Conservation (phyloP, 352 stramenopile species). For the Blastocystis sp. region DNA sequence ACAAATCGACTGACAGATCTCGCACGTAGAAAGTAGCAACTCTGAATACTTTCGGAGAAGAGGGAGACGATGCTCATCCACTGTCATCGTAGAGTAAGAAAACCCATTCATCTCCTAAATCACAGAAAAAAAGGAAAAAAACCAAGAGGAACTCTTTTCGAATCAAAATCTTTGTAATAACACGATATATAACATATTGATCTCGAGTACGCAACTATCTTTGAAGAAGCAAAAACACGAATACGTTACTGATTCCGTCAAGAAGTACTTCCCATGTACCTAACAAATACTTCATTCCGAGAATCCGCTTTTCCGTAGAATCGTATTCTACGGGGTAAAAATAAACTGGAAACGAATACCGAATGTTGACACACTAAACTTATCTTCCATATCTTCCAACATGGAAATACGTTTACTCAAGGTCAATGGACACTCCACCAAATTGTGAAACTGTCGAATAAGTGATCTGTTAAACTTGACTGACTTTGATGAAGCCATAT, state of each 20-base stretch:
- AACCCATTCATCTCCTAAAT: slow-evolving; percentile 24
- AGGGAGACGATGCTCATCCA: not conserved
- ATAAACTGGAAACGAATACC: not conserved
- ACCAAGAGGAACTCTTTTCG: slow-evolving; percentile 43
- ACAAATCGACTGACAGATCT: not conserved
- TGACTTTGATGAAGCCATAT: not conserved
- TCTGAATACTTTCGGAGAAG: slow-evolving; percentile 2
- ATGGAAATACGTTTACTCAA: not conserved
- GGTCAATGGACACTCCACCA: slow-evolving; percentile 15
- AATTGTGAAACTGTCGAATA: slow-evolving; percentile 47
- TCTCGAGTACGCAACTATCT: slow-evolving; percentile 43
- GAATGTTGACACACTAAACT: not conserved
- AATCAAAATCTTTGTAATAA: slow-evolving; percentile 46
- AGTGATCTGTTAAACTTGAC: slow-evolving; percentile 2
- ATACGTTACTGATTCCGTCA: not conserved
- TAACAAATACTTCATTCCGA: slow-evolving; percentile 49
- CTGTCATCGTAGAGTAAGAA: not conserved
- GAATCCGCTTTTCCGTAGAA: not conserved
- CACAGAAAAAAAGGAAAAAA: not conserved
- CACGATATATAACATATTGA: slow-evolving; percentile 18
- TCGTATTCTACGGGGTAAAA: slow-evolving; percentile 10
- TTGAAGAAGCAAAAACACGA: not conserved
- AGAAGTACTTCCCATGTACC: slow-evolving; percentile 49
- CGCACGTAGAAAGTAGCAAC: not conserved
- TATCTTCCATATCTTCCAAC: slow-evolving; percentile 46